Evolutionary conservation across 306 rosid genomes (phyloP).

Genomic region (Rosa persica): DNA sequence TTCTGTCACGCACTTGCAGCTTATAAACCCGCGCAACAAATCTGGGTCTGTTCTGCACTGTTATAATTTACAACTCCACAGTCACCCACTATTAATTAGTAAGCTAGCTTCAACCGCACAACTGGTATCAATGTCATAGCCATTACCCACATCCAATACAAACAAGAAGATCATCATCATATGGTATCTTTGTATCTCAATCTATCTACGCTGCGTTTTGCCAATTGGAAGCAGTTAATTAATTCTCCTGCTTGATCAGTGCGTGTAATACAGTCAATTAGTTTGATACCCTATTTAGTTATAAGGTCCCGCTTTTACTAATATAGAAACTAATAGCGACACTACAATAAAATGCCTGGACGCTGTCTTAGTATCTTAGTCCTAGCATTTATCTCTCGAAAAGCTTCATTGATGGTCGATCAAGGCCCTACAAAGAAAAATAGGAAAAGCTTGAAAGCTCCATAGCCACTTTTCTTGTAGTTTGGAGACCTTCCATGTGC

Average conservation of each 20-base stretch:
- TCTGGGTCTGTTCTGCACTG: neutral
- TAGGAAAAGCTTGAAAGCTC: conserved; percentile 8
- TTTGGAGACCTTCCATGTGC: conserved; percentile 14
- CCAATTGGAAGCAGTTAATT: neutral
- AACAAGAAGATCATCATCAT: neutral
- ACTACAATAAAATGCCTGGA: neutral
- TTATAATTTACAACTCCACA: neutral
- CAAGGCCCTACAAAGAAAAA: conserved; percentile 10
- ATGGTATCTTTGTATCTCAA: neutral
- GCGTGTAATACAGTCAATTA: neutral
- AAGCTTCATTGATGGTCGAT: neutral
- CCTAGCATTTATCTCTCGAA: too few species aligned
- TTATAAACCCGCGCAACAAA: neutral
- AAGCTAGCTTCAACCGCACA: neutral
- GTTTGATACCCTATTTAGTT: neutral
- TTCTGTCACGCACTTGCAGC: neutral
- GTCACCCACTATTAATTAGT: too few species aligned
- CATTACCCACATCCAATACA: neutral
- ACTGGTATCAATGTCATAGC: conserved; percentile 5
- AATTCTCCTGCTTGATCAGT: too few species aligned
- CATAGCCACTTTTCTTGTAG: neutral
- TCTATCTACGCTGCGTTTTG: neutral
- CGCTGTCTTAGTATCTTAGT: neutral
- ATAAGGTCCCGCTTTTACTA: neutral
- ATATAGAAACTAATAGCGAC: neutral